A percentile compares a stretch with the other conserved stretches of the same genome.
Conservation (phyloP, 2,329 filamentous ascomycete genomes). For the Penicillium digitatum region DNA sequence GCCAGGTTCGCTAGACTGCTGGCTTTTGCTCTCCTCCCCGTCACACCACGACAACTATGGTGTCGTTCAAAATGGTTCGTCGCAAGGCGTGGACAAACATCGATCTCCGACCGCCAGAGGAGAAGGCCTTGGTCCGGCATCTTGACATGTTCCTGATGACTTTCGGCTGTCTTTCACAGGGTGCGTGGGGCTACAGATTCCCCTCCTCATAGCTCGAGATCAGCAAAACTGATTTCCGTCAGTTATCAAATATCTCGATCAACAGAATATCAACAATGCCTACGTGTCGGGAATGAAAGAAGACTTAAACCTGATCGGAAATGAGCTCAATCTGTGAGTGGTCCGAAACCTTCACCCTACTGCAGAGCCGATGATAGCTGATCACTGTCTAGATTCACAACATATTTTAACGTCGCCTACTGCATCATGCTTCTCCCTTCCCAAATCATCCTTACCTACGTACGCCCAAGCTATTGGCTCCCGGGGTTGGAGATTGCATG, state of each 20-base stretch:
- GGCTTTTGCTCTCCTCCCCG: not conserved
- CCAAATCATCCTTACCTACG: conserved; percentile 40
- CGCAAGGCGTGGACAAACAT: conserved; percentile 5
- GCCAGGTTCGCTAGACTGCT: not conserved
- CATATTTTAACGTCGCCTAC: conserved; percentile 41
- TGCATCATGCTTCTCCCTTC: conserved; percentile 41
- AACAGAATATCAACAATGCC: conserved; percentile 27
- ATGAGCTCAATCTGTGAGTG: conserved; percentile 24
- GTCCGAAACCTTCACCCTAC: too few species aligned
- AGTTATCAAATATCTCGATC: conserved; percentile 28
- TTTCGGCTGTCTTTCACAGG: conserved; percentile 42
- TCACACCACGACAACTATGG: conserved; percentile 6
- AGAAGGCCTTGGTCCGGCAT: conserved; percentile 36
- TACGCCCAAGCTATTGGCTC: conserved; percentile 30
- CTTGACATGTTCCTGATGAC: conserved; percentile 41
- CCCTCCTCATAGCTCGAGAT: not conserved
- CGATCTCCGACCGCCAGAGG: conserved; percentile 26
- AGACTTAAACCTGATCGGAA: conserved; percentile 21
- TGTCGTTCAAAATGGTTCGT: conserved; percentile 12
- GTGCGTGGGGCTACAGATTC: conserved; percentile 16
- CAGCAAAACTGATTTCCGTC: not conserved
- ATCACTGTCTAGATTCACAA: conserved; percentile 33
- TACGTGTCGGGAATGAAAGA: conserved; percentile 30
- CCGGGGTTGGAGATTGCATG: conserved; percentile 28
- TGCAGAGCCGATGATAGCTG: not conserved